phyloP scores from a whole-genome alignment of 768 basidiomycete species.

The Lactarius deliciosus region DNA sequence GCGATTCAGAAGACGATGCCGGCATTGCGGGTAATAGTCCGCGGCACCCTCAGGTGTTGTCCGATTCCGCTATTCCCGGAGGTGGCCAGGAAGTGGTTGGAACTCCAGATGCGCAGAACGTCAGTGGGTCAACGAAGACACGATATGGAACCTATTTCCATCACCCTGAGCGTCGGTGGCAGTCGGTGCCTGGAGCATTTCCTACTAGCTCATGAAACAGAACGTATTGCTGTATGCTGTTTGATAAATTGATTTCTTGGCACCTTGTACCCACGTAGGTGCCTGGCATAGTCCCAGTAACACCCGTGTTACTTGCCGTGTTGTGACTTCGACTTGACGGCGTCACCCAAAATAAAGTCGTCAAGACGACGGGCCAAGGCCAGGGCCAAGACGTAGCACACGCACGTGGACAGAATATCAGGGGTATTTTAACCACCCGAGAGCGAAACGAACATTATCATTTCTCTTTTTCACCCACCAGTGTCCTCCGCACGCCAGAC shows the following conservation, averaged over 20 bases:
- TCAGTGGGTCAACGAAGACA: conserved; percentile 33
- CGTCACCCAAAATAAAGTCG: not conserved
- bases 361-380: not conserved
- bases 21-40: conserved; percentile 36
- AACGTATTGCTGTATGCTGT: not conserved
- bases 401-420: not conserved
- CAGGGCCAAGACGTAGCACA: not conserved
- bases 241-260: not conserved
- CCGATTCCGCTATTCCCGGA: conserved; percentile 35
- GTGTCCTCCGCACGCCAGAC: not conserved
- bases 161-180: conserved; percentile 72
- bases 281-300: not conserved
- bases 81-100: conserved; percentile 29
- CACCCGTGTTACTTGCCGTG: not conserved
- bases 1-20: conserved; percentile 48
- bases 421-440: not conserved
- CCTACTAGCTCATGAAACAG: conserved; percentile 27
- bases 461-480: not conserved
- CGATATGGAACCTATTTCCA: conserved; percentile 82
- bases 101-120: conserved; percentile 29
- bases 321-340: too few relatives aligned
- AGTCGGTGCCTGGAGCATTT: conserved; percentile 62
- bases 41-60: conserved; percentile 40
- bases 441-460: not conserved
- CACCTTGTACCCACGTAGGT: not conserved